Evolutionary conservation across 2,329 filamentous ascomycete species (phyloP).

Genomic region (Trichoderma koningiopsis): DNA sequence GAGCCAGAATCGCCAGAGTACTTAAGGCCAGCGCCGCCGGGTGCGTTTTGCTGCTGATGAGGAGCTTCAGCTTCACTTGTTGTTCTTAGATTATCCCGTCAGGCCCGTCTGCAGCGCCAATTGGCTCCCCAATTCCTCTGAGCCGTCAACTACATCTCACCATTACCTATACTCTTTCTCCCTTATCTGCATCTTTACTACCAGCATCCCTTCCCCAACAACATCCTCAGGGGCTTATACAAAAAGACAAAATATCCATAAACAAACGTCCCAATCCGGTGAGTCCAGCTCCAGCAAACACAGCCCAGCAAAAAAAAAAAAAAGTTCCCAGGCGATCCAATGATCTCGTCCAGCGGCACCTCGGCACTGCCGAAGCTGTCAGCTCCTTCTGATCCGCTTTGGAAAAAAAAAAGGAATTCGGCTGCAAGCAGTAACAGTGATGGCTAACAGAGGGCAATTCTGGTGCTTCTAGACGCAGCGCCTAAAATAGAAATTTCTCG

Average conservation of each 20-base stretch:
- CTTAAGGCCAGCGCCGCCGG: constrained; percentile 26
- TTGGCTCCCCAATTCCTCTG: constrained; percentile 10
- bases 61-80: constrained; percentile 10
- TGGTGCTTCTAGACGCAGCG: background rate
- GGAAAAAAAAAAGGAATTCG: background rate
- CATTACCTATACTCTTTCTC: background rate
- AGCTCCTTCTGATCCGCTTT: constrained; percentile 16
- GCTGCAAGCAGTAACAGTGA: constrained; percentile 11
- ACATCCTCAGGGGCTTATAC: constrained; percentile 5
- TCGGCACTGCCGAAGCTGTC: constrained; percentile 24
- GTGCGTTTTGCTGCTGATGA: constrained; percentile 8
- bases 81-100: background rate
- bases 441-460: background rate
- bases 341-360: background rate
- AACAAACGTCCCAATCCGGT: background rate
- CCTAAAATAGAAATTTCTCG: constrained; percentile 17
- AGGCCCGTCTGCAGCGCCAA: constrained; percentile 15
- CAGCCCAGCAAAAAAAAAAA: background rate
- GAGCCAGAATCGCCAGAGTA: constrained; percentile 18
- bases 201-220: background rate
- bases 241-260: background rate
- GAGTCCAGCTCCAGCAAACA: background rate
- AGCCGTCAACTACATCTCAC: background rate
- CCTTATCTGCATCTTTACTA: background rate
- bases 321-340: background rate